These are phyloP conservation scores for Cordyceps tenuipes DNA, from an alignment of 2,329 filamentous ascomycete genomes.

Conservation along the genomic window DNA sequence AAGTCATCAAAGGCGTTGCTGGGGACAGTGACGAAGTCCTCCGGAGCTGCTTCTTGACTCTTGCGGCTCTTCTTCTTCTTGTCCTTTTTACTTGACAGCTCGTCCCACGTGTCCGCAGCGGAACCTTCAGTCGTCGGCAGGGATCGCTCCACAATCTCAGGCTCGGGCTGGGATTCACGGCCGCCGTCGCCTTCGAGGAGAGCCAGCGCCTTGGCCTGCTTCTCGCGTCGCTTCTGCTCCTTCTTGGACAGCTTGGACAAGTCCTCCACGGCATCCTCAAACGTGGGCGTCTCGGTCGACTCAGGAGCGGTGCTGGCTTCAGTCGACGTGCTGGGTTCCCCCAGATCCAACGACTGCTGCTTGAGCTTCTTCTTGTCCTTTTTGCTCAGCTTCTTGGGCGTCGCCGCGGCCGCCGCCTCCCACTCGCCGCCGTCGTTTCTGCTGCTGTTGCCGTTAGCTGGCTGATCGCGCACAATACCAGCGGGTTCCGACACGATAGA, in stretches of 20 bases:
- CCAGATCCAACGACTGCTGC: slow-evolving; percentile 24
- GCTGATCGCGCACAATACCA: slow-evolving; percentile 38
- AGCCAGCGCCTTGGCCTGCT: slow-evolving; percentile 21
- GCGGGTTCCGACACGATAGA: slow-evolving; percentile 27
- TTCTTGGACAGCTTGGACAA: slow-evolving; percentile 24
- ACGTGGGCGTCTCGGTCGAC: slow-evolving; percentile 7
- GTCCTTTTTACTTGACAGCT: slow-evolving; percentile 25
- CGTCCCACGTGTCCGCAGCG: slow-evolving; percentile 20
- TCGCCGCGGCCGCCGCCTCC: slow-evolving; percentile 8
- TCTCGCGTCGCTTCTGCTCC: slow-evolving; percentile 35
- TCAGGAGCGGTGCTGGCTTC: slow-evolving; percentile 8
- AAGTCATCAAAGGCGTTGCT: slow-evolving; percentile 23
- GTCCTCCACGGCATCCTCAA: slow-evolving; percentile 20
- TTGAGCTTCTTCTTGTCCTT: slow-evolving; percentile 41
- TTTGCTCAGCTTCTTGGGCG: slow-evolving; percentile 32
- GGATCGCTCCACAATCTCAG: neutral
- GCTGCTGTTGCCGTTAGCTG: slow-evolving; percentile 15
- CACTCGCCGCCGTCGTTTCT: slow-evolving; percentile 18
- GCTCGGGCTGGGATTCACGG: neutral
- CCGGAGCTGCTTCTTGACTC: slow-evolving; percentile 21
- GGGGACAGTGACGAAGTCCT: slow-evolving; percentile 22
- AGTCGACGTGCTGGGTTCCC: slow-evolving; percentile 9
- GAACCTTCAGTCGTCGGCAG: slow-evolving; percentile 8
- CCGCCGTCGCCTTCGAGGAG: slow-evolving; percentile 15
- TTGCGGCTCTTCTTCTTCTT: slow-evolving; percentile 24